These are phyloP conservation scores for Pestalotiopsis sp. DNA, from an alignment of 2,329 filamentous ascomycete genomes.

Conservation along the genomic window DNA sequence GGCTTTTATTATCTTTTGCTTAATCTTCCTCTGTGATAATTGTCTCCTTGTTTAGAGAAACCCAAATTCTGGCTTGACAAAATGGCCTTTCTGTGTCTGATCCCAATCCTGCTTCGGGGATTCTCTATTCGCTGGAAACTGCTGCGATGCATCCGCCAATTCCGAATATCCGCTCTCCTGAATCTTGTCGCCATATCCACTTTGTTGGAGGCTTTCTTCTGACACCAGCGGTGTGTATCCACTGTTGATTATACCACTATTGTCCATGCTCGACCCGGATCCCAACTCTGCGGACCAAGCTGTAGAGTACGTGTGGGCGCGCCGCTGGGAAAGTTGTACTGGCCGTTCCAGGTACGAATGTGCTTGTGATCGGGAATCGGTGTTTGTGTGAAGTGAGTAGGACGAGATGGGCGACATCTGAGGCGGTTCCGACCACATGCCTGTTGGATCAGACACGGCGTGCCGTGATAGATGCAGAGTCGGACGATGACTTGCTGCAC, in stretches of 20 bases:
- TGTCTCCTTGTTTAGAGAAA: not conserved
- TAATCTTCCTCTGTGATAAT: not conserved
- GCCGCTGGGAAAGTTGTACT: not conserved
- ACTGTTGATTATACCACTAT: not conserved
- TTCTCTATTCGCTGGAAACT: not conserved
- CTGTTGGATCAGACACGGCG: not conserved
- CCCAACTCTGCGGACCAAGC: not conserved
- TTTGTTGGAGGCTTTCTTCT: not conserved
- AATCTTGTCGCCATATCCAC: not conserved
- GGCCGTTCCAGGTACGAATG: not conserved
- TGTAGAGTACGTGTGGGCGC: not conserved
- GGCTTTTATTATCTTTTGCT: not conserved
- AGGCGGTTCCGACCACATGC: slow-evolving; percentile 2
- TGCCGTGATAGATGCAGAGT: not conserved
- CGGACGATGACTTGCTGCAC: not conserved
- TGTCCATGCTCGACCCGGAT: not conserved
- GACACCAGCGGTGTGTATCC: not conserved
- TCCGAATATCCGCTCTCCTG: not conserved
- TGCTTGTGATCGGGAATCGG: not conserved
- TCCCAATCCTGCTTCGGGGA: not conserved
- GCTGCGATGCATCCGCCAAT: not conserved
- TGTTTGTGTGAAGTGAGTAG: not conserved
- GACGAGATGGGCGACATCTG: not conserved
- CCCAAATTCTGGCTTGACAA: not conserved
- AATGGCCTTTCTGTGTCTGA: not conserved